Evolutionary conservation across 148 eudicot genomes (phyloP).

Genomic region (Camellia granthamiana): DNA sequence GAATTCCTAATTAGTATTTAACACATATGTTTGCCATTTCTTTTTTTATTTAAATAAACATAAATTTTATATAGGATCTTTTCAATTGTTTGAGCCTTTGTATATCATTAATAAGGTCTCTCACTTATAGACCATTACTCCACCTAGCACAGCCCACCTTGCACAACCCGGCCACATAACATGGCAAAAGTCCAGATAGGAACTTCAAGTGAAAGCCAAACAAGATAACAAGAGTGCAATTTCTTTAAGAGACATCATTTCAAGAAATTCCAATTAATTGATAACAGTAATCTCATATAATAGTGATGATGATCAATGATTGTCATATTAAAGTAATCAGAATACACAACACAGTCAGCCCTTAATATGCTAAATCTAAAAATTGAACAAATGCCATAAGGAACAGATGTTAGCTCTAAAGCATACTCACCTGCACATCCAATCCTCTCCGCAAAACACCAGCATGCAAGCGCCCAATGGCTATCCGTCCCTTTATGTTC

Average conservation of each 20-base stretch:
- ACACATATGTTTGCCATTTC: background rate
- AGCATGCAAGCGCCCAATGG: conserved; percentile 95
- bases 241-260: background rate
- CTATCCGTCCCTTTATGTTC: conserved; percentile 98
- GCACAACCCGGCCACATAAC: background rate
- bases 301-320: background rate
- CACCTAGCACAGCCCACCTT: background rate
- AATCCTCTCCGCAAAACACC: conserved; percentile 76
- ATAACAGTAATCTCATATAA: background rate
- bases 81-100: background rate
- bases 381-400: background rate
- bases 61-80: background rate
- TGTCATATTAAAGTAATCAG: background rate
- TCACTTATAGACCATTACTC: background rate
- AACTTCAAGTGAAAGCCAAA: background rate
- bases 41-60: background rate
- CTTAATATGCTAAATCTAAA: background rate
- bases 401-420: conserved; percentile 1
- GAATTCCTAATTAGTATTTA: background rate
- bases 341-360: background rate
- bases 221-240: background rate
- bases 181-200: background rate
- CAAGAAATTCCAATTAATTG: background rate
- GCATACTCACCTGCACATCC: conserved; percentile 69
- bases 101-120: background rate